phyloP scores from a whole-genome alignment of 148 eudicot genomes.

The Camellia lanceoleosa region DNA sequence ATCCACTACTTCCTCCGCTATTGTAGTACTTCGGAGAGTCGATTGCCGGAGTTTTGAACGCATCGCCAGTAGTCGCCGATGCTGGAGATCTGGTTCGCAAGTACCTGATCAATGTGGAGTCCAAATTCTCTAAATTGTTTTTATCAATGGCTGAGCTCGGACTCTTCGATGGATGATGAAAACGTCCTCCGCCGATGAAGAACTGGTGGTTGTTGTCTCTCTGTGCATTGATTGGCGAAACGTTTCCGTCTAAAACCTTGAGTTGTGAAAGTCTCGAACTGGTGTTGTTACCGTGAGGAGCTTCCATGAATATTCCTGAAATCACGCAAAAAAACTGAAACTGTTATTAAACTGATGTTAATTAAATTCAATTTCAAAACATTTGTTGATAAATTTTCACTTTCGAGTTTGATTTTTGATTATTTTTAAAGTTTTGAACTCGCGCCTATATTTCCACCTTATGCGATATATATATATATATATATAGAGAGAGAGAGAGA shows the following conservation, averaged over 20 bases:
- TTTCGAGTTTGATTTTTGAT: slow-evolving; percentile 1
- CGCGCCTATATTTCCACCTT: slow-evolving; percentile 11
- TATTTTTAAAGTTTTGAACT: background rate
- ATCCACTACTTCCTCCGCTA: slow-evolving; percentile 17
- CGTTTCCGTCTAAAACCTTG: slow-evolving; percentile 21
- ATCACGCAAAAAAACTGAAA: background rate
- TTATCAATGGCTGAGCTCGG: slow-evolving; percentile 18
- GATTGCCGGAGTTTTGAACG: slow-evolving; percentile 8
- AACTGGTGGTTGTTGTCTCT: slow-evolving; percentile 12
- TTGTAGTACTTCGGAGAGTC: slow-evolving; percentile 10
- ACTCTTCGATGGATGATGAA: slow-evolving; percentile 16
- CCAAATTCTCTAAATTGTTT: slow-evolving; percentile 18
- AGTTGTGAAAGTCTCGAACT: slow-evolving; percentile 18
- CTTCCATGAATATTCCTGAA: slow-evolving; percentile 19
- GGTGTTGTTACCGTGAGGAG: slow-evolving; percentile 8
- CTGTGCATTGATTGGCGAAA: slow-evolving; percentile 24
- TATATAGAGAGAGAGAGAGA: background rate
- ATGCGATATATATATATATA: no score
- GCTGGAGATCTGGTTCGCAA: slow-evolving; percentile 25
- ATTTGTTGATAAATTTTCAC: background rate
- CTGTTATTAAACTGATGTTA: slow-evolving; percentile 4
- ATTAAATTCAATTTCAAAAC: background rate
- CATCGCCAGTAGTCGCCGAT: slow-evolving; percentile 7
- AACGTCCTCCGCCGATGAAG: background rate
- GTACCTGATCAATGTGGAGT: slow-evolving; percentile 35